Conservation (phyloP, 768 basidiomycete genomes). For the Panellus pusillus region DNA sequence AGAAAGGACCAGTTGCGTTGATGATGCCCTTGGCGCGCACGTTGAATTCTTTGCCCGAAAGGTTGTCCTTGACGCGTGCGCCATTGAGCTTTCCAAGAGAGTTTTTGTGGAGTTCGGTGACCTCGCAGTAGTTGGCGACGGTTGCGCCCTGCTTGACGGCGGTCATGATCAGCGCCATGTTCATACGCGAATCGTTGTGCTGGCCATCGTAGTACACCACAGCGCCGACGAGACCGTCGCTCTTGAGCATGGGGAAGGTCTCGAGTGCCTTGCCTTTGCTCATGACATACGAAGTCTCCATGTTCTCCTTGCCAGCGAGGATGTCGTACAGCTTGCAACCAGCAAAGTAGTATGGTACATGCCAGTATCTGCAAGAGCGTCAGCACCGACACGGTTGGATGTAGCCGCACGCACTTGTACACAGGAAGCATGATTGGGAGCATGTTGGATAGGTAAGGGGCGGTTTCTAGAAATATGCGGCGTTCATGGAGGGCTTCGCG, state of each 20-base stretch:
- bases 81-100: constrained; percentile 64
- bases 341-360: constrained; percentile 92
- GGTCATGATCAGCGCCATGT: constrained; percentile 91
- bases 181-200: constrained; percentile 99
- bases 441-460: constrained; percentile 90
- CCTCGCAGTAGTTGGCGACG: constrained; percentile 88
- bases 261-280: constrained; percentile 91
- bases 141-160: constrained; percentile 90
- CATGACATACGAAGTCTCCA: constrained; percentile 95
- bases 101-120: constrained; percentile 74
- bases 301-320: constrained; percentile 93
- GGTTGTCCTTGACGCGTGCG: constrained; percentile 74
- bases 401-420: constrained; percentile 65
- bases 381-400: constrained; percentile 4
- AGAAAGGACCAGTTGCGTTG: constrained; percentile 96
- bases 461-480: constrained; percentile 90
- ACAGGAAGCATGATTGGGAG: constrained; percentile 97
- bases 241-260: constrained; percentile 95
- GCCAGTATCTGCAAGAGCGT: constrained; percentile 72
- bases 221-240: constrained; percentile 88
- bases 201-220: constrained; percentile 98
- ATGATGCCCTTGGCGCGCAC: constrained; percentile 88
- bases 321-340: constrained; percentile 97
- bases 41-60: constrained; percentile 81
- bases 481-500: constrained; percentile 93